Percentiles rank a stretch among this genome's conserved stretches.
These are phyloP conservation scores for Cryptosporidium canis DNA, from an alignment of 169 alveolate genomes.

Conservation along the genomic window DNA sequence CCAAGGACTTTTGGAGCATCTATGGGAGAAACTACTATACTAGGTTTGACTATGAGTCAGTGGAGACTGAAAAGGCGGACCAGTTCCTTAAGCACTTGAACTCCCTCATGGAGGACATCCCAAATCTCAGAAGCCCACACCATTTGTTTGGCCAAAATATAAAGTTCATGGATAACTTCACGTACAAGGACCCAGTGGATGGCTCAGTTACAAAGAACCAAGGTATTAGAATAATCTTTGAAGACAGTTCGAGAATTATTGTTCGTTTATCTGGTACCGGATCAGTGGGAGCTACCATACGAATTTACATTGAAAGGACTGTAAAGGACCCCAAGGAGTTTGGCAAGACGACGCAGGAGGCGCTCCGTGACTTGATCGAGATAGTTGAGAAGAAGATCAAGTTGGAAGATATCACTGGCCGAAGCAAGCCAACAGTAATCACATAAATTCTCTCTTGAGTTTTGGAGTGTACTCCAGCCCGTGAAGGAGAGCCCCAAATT, in stretches of 20 bases:
- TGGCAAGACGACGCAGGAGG: constrained; percentile 7
- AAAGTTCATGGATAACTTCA: constrained; percentile 83
- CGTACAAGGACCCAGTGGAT: constrained; percentile 94
- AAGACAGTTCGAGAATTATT: constrained; percentile 89
- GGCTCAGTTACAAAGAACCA: constrained; percentile 89
- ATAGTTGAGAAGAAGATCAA: constrained; percentile 49
- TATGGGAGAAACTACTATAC: constrained; percentile 94
- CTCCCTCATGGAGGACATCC: constrained; percentile 1
- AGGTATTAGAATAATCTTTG: constrained; percentile 89
- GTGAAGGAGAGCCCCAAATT: background rate
- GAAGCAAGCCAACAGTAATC: constrained; percentile 73
- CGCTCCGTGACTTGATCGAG: constrained; percentile 46
- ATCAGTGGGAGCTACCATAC: constrained; percentile 92
- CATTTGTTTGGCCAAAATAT: background rate
- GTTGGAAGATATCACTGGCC: constrained; percentile 55
- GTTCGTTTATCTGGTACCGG: constrained; percentile 92
- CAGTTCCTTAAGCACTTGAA: constrained; percentile 82
- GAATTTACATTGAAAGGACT: constrained; percentile 91
- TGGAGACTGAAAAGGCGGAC: constrained; percentile 87
- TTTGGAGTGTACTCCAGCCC: background rate
- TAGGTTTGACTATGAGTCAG: constrained; percentile 89
- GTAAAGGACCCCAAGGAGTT: constrained; percentile 70
- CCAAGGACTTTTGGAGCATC: constrained; percentile 88
- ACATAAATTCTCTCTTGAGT: constrained; percentile 15
- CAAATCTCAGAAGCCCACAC: background rate